Evolutionary conservation across 208 protist genomes (phyloP).

Genomic region (Trypanosoma lewisi): DNA sequence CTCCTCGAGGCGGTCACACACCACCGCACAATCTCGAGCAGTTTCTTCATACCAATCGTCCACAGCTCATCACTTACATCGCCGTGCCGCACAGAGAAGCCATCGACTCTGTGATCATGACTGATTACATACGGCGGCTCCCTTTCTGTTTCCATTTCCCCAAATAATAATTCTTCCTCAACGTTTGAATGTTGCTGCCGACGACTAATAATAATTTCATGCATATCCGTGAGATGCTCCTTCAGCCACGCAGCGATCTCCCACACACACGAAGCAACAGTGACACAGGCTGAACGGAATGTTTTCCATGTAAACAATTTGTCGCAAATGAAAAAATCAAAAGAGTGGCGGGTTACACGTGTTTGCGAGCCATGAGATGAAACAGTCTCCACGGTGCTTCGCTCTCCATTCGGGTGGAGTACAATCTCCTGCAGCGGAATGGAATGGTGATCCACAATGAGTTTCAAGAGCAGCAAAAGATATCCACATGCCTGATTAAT

Average conservation of each 20-base stretch:
- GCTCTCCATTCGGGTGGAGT: slow-evolving; percentile 50
- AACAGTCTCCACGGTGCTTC: slow-evolving; percentile 41
- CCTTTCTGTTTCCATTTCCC: no score
- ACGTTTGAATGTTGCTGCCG: no score
- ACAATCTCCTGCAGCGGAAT: slow-evolving; percentile 34
- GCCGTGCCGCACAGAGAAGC: slow-evolving; percentile 64
- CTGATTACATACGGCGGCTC: slow-evolving; percentile 47
- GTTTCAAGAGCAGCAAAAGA: slow-evolving; percentile 44
- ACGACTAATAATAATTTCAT: not conserved
- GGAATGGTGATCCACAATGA: slow-evolving; percentile 39
- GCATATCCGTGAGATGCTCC: slow-evolving; percentile 27
- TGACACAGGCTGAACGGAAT: slow-evolving; percentile 64
- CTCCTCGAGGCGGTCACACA: slow-evolving; percentile 57
- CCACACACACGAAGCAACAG: slow-evolving; percentile 52
- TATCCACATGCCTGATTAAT: slow-evolving; percentile 77
- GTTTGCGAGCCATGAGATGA: slow-evolving; percentile 1
- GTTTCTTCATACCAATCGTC: slow-evolving; percentile 79
- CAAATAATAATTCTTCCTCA: no score
- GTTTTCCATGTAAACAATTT: slow-evolving; percentile 67
- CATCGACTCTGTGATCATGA: slow-evolving; percentile 48
- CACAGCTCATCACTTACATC: slow-evolving; percentile 57
- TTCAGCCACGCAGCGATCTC: slow-evolving; percentile 53
- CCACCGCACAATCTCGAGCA: slow-evolving; percentile 77
- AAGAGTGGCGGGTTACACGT: slow-evolving; percentile 11
- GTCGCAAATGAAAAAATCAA: slow-evolving; percentile 74